phyloP scores from a whole-genome alignment of 768 basidiomycete genomes.

The Tricholoma hemisulphureum region DNA sequence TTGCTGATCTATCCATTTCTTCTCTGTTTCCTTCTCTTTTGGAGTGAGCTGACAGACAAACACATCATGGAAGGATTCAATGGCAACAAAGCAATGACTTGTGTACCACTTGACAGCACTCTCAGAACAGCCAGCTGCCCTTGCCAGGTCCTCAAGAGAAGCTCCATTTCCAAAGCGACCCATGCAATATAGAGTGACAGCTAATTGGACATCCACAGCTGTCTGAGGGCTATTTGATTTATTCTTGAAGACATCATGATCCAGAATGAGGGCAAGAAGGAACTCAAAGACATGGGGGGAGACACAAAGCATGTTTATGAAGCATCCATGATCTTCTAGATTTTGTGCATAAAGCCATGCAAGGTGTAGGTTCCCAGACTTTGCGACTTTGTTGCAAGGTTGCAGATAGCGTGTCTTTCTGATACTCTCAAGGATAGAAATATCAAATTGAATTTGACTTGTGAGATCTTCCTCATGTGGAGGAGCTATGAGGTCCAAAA shows the following conservation, averaged over 20 bases:
- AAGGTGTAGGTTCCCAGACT: slow-evolving; percentile 15
- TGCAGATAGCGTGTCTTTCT: slow-evolving; percentile 6
- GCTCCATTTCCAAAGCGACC: background rate
- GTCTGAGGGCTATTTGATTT: background rate
- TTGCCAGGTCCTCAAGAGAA: slow-evolving; percentile 8
- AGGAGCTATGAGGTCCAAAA: too few relatives aligned
- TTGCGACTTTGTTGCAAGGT: slow-evolving; percentile 15
- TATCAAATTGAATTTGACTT: too few relatives aligned
- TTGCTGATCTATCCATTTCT: slow-evolving; percentile 8
- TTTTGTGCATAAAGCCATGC: slow-evolving; percentile 16
- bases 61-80: background rate
- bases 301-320: slow-evolving; percentile 17
- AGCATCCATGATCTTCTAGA: slow-evolving; percentile 11
- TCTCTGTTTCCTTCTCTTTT: slow-evolving; percentile 8
- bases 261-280: slow-evolving; percentile 11
- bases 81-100: background rate
- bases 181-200: background rate
- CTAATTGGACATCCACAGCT: background rate
- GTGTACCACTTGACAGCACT: background rate
- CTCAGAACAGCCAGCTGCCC: background rate
- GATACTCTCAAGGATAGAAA: too few relatives aligned
- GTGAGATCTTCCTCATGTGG: too few relatives aligned
- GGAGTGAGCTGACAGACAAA: slow-evolving; percentile 5
- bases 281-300: slow-evolving; percentile 13
- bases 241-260: slow-evolving; percentile 9